Percentiles rank a stretch among this genome's conserved stretches.
Evolutionary conservation across 768 basidiomycete genomes (phyloP).

Genomic region (button mushroom (Agaricus bisporus)): DNA sequence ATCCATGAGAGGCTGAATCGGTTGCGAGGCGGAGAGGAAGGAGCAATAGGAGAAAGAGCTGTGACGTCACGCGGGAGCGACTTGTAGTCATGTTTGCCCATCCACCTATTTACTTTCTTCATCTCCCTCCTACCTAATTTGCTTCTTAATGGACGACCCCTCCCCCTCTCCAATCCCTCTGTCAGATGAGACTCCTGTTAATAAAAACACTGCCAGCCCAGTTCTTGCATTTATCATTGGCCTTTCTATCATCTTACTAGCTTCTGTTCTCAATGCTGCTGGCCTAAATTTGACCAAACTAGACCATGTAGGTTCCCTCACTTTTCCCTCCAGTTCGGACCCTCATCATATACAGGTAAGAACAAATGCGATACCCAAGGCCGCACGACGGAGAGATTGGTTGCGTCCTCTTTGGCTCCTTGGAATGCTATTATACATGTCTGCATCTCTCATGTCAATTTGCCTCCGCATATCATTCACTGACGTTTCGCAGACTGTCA

Average conservation of each 20-base stretch:
- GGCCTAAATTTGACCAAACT: slow-evolving; percentile 95
- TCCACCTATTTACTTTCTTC: too few species aligned
- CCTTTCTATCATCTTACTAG: slow-evolving; percentile 75
- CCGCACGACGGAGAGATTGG: slow-evolving; percentile 70
- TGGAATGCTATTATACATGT: slow-evolving; percentile 95
- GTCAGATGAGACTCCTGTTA: slow-evolving; percentile 15
- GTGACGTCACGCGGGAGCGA: too few species aligned
- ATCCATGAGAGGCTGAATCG: too few species aligned
- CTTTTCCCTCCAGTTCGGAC: background rate
- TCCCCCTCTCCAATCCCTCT: slow-evolving; percentile 8
- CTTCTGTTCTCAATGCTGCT: slow-evolving; percentile 83
- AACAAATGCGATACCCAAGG: slow-evolving; percentile 71
- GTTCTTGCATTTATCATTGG: slow-evolving; percentile 79
- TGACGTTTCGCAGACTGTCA: slow-evolving; percentile 46
- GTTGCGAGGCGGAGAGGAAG: too few species aligned
- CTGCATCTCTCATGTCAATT: slow-evolving; percentile 19
- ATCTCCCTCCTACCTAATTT: too few species aligned
- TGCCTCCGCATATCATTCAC: background rate
- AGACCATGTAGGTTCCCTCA: slow-evolving; percentile 62
- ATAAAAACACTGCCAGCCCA: slow-evolving; percentile 33
- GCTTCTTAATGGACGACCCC: slow-evolving; percentile 2
- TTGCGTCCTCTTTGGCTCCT: slow-evolving; percentile 84
- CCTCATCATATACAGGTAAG: slow-evolving; percentile 40
- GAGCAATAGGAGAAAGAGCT: too few species aligned
- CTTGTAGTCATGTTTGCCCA: too few species aligned